Evolutionary conservation across 2,329 filamentous ascomycete genomes (phyloP), one percentile per base, ranked within the genome.

Genomic region (Trichoderma sp.): DNA sequence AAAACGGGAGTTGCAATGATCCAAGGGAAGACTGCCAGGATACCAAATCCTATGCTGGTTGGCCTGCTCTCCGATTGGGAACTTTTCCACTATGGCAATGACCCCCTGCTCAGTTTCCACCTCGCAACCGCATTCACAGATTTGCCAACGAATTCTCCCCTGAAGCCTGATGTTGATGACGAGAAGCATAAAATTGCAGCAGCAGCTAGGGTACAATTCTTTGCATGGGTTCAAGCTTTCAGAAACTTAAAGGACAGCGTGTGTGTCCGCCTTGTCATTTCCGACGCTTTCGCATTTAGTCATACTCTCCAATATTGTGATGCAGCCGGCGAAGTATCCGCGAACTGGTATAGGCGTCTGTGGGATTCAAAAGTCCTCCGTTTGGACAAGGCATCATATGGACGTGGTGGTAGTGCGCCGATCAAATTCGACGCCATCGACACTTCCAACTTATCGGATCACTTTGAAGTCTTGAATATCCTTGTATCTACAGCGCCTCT

Each of bases 41-140:
- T 76, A 1, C 80, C 80, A n/a, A 87, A 88, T 74, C 87, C 88
- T 51, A 77, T 85, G 51, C 83, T 86, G 69, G 79, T 82, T 3
- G 28, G 75, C 73, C n/a, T 80, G 0, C 71, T 84, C 3, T 81
- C 80, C 0, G 73, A 77, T 4, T 73, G 77, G n/a, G 79, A 80
- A 1, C 73, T 80, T 3, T 78, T 90, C 32, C 84, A 87, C 72
- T 85, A 86, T 75, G 82, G 80, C 5, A 83, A 82, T 4, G 81
- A 90, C 72, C 88, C 89, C 0, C 73, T 89, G 0, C 75, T 85
- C 6, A 85, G 88, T 1, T 91, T 87, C 71, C 88, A 91, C 77
- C 81, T 90, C n/a, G 86, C 86, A 2, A 79, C 83, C 1, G 85
- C 83, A 3, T 83, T 82, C 72, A 80, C 81, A 2, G 75, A 80